Conservation (phyloP, 2,329 filamentous ascomycete species). For the Leptographium lundbergii region DNA sequence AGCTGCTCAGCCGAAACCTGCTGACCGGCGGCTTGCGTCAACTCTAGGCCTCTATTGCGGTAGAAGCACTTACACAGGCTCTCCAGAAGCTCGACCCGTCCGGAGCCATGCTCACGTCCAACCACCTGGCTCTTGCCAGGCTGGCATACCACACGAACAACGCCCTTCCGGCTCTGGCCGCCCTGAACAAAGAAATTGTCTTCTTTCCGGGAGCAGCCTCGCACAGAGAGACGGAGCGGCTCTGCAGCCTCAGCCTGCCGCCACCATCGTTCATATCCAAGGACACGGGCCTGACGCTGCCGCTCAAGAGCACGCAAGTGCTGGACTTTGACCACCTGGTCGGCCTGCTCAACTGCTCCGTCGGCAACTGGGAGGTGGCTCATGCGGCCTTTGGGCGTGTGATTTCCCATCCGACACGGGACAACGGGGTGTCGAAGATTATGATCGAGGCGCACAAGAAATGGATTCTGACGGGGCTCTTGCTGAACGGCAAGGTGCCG, state of each 20-base stretch:
- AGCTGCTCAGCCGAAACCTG: not conserved
- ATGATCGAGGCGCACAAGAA: constrained; percentile 90
- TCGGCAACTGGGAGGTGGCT: constrained; percentile 50
- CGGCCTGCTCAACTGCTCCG: constrained; percentile 51
- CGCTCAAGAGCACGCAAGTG: constrained; percentile 38
- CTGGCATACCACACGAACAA: constrained; percentile 40
- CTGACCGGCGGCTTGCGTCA: not conserved
- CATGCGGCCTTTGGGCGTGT: constrained; percentile 49
- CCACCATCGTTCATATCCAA: constrained; percentile 46
- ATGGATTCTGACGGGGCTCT: constrained; percentile 66
- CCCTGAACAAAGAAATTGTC: constrained; percentile 53
- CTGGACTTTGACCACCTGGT: constrained; percentile 59
- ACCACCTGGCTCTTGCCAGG: constrained; percentile 12
- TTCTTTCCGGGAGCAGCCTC: constrained; percentile 43
- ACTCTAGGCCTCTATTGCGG: constrained; percentile 32
- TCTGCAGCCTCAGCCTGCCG: constrained; percentile 33
- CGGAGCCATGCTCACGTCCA: constrained; percentile 18
- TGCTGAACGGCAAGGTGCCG: constrained; percentile 47
- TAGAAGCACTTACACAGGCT: constrained; percentile 34
- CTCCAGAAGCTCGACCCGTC: constrained; percentile 55
- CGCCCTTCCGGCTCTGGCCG: constrained; percentile 41
- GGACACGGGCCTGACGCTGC: constrained; percentile 42
- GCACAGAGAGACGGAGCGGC: constrained; percentile 13
- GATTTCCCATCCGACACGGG: constrained; percentile 53
- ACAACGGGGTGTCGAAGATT: constrained; percentile 54